A percentile compares a stretch with the other conserved stretches of the same genome.
Conservation (phyloP, 1,284 basidiomycete species). For the Cutaneotrichosporon sp. region DNA sequence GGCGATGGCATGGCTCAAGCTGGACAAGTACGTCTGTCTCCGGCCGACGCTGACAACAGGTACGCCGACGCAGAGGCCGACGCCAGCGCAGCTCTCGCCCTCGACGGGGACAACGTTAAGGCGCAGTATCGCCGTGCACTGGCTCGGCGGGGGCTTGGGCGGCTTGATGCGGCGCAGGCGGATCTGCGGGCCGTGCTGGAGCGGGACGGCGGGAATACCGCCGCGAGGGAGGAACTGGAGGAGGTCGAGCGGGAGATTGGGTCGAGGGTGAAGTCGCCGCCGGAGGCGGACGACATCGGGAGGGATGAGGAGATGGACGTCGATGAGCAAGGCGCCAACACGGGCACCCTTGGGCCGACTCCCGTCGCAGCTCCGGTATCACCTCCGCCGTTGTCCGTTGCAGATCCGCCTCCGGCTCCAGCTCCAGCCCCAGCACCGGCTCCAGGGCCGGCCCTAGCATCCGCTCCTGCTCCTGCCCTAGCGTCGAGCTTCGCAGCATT, state of each 20-base stretch:
- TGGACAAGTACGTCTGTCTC: constrained; percentile 38
- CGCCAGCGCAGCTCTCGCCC: constrained; percentile 33
- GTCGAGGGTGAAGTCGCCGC: neutral
- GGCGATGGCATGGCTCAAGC: constrained; percentile 46
- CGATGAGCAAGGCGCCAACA: neutral
- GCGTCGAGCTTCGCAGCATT: constrained; percentile 23
- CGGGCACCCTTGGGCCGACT: neutral
- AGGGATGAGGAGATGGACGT: neutral
- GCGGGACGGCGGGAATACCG: constrained; percentile 27
- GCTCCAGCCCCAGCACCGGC: neutral
- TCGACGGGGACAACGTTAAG: constrained; percentile 34
- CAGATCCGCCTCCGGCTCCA: neutral
- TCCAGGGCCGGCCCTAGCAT: neutral
- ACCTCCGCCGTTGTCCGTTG: no score
- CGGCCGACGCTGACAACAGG: constrained; percentile 19
- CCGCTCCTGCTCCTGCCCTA: neutral
- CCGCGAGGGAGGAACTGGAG: constrained; percentile 30
- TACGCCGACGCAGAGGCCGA: constrained; percentile 43
- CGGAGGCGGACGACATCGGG: neutral
- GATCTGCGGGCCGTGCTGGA: constrained; percentile 7
- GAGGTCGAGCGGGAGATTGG: constrained; percentile 19
- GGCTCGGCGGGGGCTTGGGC: constrained; percentile 33
- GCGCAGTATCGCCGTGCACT: constrained; percentile 43
- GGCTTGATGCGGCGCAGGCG: constrained; percentile 22
- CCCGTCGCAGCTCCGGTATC: neutral